A percentile compares a stretch with the other conserved stretches of the same genome.
Conservation (phyloP, 495 filamentous ascomycete genomes). For the Melanomma pulvis-pyrius region DNA sequence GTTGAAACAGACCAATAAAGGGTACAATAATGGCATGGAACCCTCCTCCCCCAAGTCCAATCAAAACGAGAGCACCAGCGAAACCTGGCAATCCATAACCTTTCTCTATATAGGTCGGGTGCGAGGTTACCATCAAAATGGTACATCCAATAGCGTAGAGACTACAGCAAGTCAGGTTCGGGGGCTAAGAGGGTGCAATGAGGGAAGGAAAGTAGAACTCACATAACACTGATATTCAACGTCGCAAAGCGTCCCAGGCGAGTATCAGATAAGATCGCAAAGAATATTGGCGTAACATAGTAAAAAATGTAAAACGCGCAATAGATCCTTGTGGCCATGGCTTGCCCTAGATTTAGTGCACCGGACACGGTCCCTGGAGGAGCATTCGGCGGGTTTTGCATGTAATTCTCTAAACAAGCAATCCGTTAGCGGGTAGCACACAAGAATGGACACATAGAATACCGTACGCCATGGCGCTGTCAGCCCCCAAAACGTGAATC, state of each 20-base stretch:
- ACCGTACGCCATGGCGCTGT: slow-evolving; percentile 30
- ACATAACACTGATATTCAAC: slow-evolving; percentile 13
- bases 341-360: slow-evolving; percentile 16
- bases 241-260: slow-evolving; percentile 20
- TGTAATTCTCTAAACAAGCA: slow-evolving; percentile 20
- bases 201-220: neutral
- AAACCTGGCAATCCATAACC: slow-evolving; percentile 17
- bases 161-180: slow-evolving; percentile 6
- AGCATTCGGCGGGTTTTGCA: neutral
- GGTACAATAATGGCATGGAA: slow-evolving; percentile 16
- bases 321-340: slow-evolving; percentile 20
- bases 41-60: slow-evolving; percentile 28
- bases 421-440: neutral
- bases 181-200: neutral
- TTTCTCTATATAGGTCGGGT: neutral
- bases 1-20: slow-evolving; percentile 10
- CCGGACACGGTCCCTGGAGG: neutral
- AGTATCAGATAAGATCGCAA: slow-evolving; percentile 21
- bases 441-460: neutral
- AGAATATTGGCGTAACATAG: slow-evolving; percentile 21
- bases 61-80: slow-evolving; percentile 10
- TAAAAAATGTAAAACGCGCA: slow-evolving; percentile 29
- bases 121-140: slow-evolving; percentile 3
- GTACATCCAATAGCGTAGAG: slow-evolving; percentile 13
- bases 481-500: slow-evolving; percentile 24